phyloP scores from a whole-genome alignment of 169 alveolate genomes.

The Toxoplasma gondii region DNA sequence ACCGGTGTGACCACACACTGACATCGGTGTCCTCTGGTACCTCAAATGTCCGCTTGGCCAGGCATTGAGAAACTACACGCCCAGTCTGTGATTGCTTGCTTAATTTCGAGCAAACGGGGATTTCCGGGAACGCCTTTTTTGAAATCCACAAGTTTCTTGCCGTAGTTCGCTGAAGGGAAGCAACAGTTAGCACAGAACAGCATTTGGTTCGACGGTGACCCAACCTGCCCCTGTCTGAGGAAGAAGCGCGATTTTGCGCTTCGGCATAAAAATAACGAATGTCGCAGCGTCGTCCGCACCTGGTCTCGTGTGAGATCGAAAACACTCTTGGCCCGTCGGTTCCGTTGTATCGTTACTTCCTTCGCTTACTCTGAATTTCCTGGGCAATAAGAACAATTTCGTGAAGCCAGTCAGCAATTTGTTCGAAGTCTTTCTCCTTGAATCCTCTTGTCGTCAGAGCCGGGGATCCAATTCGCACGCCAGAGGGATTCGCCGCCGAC shows the following conservation, averaged over 20 bases:
- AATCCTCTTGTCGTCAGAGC: constrained; percentile 95
- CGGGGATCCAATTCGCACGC: constrained; percentile 91
- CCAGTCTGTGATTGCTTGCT: constrained; percentile 31
- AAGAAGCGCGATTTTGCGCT: too few relatives aligned
- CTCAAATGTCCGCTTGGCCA: constrained; percentile 52
- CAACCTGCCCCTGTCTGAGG: too few relatives aligned
- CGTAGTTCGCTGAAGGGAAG: constrained; percentile 48
- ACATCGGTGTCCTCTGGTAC: neutral
- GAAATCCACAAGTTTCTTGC: constrained; percentile 64
- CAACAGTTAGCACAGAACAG: neutral
- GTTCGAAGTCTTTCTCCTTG: constrained; percentile 81
- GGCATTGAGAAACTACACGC: constrained; percentile 61
- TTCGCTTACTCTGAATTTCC: constrained; percentile 51
- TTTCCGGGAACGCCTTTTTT: constrained; percentile 48
- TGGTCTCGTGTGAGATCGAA: too few relatives aligned
- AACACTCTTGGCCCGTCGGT: too few relatives aligned
- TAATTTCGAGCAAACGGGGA: constrained; percentile 45
- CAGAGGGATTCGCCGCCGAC: constrained; percentile 70
- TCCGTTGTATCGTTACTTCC: neutral
- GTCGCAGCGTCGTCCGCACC: too few relatives aligned
- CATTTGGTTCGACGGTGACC: neutral
- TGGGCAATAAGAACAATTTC: constrained; percentile 69
- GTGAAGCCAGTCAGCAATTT: constrained; percentile 73
- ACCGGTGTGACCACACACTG: too few relatives aligned
- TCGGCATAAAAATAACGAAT: neutral